Base-by-base conservation (phyloP, 2,329 filamentous ascomycete genomes). In the Amauroascus verrucosus region DNA sequence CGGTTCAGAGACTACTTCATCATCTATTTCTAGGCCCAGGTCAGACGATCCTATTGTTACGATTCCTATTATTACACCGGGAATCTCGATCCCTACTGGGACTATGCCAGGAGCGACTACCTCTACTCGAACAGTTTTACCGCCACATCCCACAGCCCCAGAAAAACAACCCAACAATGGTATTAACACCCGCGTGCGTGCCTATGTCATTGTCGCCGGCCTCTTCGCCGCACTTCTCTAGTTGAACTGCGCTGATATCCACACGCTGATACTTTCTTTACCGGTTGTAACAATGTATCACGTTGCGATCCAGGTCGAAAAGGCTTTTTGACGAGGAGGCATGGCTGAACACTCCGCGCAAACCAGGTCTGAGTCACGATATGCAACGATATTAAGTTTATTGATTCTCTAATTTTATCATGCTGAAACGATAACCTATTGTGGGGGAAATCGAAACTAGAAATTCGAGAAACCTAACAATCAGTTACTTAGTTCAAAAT, bases 201-300 rank as follows among this genome's bases (percentile, higher is more conserved):
- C 14, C 6, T 41, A 28, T 32, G 55, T 24, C 16, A n/a, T 56
- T 24, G 7, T 38, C 18, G 30, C 49, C 18, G 46, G 26, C 4
- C 13, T 56, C 24, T 35, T 56, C 24, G 43, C 43, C 6, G 40
- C 50, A 14, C n/a, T 52, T 13, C 8, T 56, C 18, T 56, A 48
- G 38, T 14, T 45, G 35, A 30, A 43, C 14, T 7, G 4, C 8
- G 18, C 18, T 18, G 37, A 13, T 40, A 49, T 38, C 9, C 7
- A 5, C n/a, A 18, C 3, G 18, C n/a, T 24, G 6, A 20, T 44
- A 6, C 20, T n/a, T n/a, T n/a, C n/a, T n/a, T n/a, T n/a, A 6
- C 40, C 24, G 7, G n/a, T 26, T 6, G 5, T 18, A 14, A 13
- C n/a, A 41, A 6, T 6, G 20, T 20, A 6, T 20, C 37, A 7